phyloP scores from a whole-genome alignment of 176 grass and related monocot species.

The Bothriochloa decipiens region DNA sequence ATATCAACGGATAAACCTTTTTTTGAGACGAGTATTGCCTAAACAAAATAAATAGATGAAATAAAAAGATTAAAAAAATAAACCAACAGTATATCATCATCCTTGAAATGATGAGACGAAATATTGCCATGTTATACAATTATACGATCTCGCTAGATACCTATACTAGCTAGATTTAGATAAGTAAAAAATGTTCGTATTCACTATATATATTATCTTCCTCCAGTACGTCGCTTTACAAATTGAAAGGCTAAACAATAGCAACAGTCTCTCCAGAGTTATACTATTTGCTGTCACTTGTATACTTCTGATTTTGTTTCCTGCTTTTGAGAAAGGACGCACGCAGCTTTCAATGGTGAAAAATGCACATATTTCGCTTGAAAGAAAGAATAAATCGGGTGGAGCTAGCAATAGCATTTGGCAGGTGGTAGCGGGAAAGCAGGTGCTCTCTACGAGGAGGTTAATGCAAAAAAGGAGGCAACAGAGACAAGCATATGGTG shows the following conservation, averaged over 20 bases:
- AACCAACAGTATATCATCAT: background rate
- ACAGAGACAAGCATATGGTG: background rate
- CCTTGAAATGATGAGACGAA: background rate
- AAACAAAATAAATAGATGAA: background rate
- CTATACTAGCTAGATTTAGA: background rate
- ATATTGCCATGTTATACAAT: background rate
- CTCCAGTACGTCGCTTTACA: too few relatives aligned
- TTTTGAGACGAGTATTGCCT: background rate
- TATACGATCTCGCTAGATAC: too few relatives aligned
- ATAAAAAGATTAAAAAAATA: background rate
- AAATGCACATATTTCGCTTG: background rate
- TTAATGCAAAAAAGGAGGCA: slow-evolving; percentile 27
- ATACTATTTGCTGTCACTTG: too few relatives aligned
- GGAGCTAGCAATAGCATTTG: slow-evolving; percentile 30
- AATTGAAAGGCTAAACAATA: too few relatives aligned
- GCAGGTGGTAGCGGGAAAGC: background rate
- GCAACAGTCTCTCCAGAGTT: too few relatives aligned
- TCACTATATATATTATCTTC: too few relatives aligned
- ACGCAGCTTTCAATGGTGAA: background rate
- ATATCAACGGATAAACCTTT: too few relatives aligned
- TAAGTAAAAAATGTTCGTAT: too few relatives aligned
- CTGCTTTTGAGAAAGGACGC: background rate
- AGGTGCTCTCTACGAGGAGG: slow-evolving; percentile 20
- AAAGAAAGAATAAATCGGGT: background rate
- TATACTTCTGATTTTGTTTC: background rate